Conservation (phyloP, 208 protist genomes). For the Acanthamoeba rhysodes region DNA sequence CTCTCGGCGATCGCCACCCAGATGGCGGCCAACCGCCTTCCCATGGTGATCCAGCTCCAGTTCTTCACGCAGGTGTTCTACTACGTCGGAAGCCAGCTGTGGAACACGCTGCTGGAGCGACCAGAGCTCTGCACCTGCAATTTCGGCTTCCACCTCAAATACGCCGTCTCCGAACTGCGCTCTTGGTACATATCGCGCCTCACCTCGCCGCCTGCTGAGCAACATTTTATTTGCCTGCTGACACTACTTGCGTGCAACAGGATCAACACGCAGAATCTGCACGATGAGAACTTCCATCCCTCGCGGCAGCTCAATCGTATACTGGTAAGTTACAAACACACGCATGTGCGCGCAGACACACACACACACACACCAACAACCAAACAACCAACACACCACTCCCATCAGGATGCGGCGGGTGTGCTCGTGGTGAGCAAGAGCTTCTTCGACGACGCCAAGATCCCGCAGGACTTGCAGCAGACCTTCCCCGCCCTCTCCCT, state of each 20-base stretch:
- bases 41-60: conserved; percentile 31
- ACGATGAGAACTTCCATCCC: conserved; percentile 13
- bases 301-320: conserved; percentile 29
- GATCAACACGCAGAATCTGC: conserved; percentile 10
- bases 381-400: too few relatives aligned
- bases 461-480: conserved; percentile 5
- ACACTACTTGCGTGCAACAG: neutral
- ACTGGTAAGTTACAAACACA: neutral
- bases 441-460: conserved; percentile 64
- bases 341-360: neutral
- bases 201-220: too few relatives aligned
- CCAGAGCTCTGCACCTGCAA: conserved; percentile 48
- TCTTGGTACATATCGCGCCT: neutral
- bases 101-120: conserved; percentile 27
- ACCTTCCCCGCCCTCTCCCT: neutral
- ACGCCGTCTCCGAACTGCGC: conserved; percentile 39
- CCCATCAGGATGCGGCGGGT: conserved; percentile 4
- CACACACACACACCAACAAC: too few relatives aligned
- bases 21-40: neutral
- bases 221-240: too few relatives aligned
- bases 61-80: conserved; percentile 66
- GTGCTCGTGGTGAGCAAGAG: conserved; percentile 59
- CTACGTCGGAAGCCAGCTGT: neutral
- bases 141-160: conserved; percentile 66
- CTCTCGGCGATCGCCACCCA: conserved; percentile 15